Conservation (phyloP, 1,284 basidiomycete species). For the Tylopilus microsporus region DNA sequence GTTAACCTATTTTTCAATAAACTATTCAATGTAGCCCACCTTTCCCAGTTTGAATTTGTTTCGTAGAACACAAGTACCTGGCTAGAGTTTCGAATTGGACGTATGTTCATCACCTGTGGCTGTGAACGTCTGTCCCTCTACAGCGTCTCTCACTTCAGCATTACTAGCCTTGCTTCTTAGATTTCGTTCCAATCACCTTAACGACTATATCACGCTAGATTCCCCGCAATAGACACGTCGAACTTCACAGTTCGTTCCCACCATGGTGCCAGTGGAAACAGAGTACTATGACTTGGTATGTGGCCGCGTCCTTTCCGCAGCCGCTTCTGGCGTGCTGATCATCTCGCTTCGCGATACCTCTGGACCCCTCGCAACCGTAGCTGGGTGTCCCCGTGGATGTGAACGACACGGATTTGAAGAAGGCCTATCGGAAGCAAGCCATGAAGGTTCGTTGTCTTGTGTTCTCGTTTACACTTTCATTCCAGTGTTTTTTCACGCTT, state of each 20-base stretch:
- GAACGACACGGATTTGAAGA: conserved; percentile 80
- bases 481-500: background rate
- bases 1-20: conserved; percentile 26
- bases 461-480: background rate
- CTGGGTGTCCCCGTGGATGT: conserved; percentile 48
- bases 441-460: conserved; percentile 66
- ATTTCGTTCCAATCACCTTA: background rate
- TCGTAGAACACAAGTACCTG: background rate
- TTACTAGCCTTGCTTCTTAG: background rate
- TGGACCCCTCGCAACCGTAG: conserved; percentile 26
- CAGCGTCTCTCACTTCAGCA: conserved; percentile 7
- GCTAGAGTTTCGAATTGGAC: background rate
- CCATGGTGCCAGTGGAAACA: conserved; percentile 59
- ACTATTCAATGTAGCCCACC: conserved; percentile 31
- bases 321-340: conserved; percentile 2
- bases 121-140: conserved; percentile 16
- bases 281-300: conserved; percentile 64
- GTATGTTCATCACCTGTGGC: conserved; percentile 22
- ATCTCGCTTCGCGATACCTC: background rate
- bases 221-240: background rate
- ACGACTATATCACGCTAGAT: conserved; percentile 9
- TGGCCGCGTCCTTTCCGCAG: conserved; percentile 1
- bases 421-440: conserved; percentile 91
- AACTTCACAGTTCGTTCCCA: background rate
- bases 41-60: conserved; percentile 5